Percentiles rank a stretch among this genome's conserved stretches.
Conservation (phyloP, 345 rosid genomes). For the Euphorbia pulcherrima region DNA sequence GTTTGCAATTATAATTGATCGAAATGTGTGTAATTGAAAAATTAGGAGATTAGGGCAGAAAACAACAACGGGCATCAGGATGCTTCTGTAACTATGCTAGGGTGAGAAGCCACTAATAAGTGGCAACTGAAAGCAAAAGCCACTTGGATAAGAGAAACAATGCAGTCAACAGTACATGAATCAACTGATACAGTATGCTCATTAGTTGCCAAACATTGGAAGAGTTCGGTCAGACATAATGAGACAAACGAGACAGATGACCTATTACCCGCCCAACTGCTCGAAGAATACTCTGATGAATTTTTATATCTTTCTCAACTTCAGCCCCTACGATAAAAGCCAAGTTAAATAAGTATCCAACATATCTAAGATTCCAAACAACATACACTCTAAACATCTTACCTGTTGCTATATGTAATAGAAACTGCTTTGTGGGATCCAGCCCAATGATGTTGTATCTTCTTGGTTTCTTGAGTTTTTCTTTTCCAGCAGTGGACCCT, state of each 20-base stretch:
- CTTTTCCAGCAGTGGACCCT: slow-evolving; percentile 68
- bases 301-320: slow-evolving; percentile 72
- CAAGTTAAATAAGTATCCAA: slow-evolving; percentile 17
- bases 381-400: slow-evolving; percentile 6
- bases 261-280: slow-evolving; percentile 79
- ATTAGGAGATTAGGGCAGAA: not conserved
- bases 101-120: not conserved
- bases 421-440: slow-evolving; percentile 67
- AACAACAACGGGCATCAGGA: not conserved
- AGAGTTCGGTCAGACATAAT: not conserved
- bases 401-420: slow-evolving; percentile 85
- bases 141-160: not conserved
- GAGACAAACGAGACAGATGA: slow-evolving; percentile 10
- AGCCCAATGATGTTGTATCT: slow-evolving; percentile 70
- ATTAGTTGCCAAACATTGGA: slow-evolving; percentile 6
- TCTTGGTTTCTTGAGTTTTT: slow-evolving; percentile 83
- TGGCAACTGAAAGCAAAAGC: not conserved
- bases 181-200: not conserved
- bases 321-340: slow-evolving; percentile 51
- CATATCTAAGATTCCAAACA: not conserved
- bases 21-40: not conserved
- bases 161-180: not conserved
- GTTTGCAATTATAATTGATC: not conserved
- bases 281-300: slow-evolving; percentile 65
- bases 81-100: not conserved